Percentiles rank a stretch among this genome's conserved stretches.
phyloP scores from a whole-genome alignment of 768 basidiomycete genomes.

The Mycena pura region DNA sequence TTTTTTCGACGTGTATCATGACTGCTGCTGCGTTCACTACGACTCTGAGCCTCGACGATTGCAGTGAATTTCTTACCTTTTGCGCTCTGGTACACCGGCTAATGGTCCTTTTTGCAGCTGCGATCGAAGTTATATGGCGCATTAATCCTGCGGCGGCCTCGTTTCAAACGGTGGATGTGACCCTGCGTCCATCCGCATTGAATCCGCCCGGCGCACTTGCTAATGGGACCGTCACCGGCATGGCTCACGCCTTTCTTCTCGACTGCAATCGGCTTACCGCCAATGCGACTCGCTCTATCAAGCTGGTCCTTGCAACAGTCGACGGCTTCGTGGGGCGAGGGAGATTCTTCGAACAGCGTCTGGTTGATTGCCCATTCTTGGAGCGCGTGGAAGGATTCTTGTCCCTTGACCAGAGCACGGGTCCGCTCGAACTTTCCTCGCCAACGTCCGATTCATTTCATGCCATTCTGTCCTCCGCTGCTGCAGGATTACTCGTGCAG shows the following conservation, averaged over 20 bases:
- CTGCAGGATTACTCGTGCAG: constrained; percentile 6
- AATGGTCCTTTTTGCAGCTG: not conserved
- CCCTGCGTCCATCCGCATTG: not conserved
- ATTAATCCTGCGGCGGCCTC: not conserved
- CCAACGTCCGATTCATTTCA: not conserved
- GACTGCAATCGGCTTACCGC: not conserved
- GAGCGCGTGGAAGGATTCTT: constrained; percentile 9
- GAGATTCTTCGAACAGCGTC: constrained; percentile 9
- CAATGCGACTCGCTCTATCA: not conserved
- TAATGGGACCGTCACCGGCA: not conserved
- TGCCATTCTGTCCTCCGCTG: not conserved
- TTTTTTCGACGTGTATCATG: too few species aligned
- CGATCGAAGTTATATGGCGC: constrained; percentile 4
- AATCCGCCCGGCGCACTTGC: not conserved
- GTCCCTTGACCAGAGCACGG: not conserved
- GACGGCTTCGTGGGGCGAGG: constrained; percentile 12
- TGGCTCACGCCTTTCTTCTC: not conserved
- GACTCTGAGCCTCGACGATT: not conserved
- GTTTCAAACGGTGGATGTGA: constrained; percentile 13
- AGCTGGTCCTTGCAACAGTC: not conserved
- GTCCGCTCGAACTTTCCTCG: not conserved
- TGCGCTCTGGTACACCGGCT: too few species aligned
- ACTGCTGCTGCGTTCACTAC: not conserved
- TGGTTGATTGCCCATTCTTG: constrained; percentile 2
- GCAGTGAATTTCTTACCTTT: not conserved